These are phyloP conservation scores for Alternaria gansuensis DNA, from an alignment of 2,329 filamentous ascomycete species.

Conservation along the genomic window DNA sequence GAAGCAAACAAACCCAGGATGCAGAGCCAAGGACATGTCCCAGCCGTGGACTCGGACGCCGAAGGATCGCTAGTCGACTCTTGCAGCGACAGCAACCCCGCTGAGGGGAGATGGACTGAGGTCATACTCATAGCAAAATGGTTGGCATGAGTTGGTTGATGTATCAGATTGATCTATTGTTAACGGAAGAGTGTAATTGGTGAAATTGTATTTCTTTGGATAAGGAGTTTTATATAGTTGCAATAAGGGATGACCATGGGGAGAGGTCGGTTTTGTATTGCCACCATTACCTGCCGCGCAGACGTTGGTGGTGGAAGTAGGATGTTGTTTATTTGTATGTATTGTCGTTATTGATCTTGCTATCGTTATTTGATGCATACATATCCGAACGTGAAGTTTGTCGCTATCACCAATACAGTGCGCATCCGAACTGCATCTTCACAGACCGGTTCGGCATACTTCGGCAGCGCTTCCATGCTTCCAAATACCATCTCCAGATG, in stretches of 20 bases:
- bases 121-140: conserved; percentile 39
- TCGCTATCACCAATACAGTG: not conserved
- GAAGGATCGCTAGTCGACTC: conserved; percentile 30
- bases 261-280: conserved; percentile 22
- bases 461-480: conserved; percentile 2
- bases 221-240: not conserved
- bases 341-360: conserved; percentile 3
- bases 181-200: conserved; percentile 24
- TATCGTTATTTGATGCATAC: not conserved
- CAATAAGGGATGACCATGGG: conserved; percentile 12
- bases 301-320: conserved; percentile 12
- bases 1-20: conserved; percentile 29
- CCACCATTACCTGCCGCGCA: conserved; percentile 16
- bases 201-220: conserved; percentile 23
- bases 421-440: not conserved
- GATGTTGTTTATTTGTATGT: conserved; percentile 7
- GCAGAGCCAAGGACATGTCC: conserved; percentile 33
- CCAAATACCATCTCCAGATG: not conserved
- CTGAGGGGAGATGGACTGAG: conserved; percentile 29
- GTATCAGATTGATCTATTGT: conserved; percentile 34
- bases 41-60: conserved; percentile 37
- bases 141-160: conserved; percentile 41
- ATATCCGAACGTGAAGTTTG: not conserved
- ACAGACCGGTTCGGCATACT: not conserved
- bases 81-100: conserved; percentile 31